These are phyloP conservation scores for Alloascoidea africana DNA, from an alignment of 805 yeast species.

Conservation along the genomic window DNA sequence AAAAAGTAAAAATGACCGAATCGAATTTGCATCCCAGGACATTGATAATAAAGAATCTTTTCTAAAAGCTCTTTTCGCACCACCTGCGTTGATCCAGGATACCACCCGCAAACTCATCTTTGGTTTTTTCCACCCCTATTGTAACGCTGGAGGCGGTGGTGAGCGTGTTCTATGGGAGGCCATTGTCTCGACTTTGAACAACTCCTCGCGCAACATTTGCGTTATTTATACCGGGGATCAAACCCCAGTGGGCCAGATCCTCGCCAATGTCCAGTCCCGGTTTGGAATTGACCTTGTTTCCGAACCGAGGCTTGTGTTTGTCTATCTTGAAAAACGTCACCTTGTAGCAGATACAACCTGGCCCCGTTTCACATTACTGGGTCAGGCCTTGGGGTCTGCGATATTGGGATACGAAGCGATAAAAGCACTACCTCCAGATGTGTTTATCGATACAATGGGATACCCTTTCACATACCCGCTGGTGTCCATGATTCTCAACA, in stretches of 20 bases:
- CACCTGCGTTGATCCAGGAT: slow-evolving; percentile 14
- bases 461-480: slow-evolving; percentile 76
- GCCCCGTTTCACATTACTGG: slow-evolving; percentile 68
- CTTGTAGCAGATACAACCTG: slow-evolving; percentile 59
- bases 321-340: slow-evolving; percentile 39
- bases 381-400: slow-evolving; percentile 77
- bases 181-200: slow-evolving; percentile 47
- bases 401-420: slow-evolving; percentile 59
- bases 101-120: slow-evolving; percentile 29
- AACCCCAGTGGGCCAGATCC: slow-evolving; percentile 16
- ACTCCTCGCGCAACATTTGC: slow-evolving; percentile 34
- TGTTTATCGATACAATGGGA: slow-evolving; percentile 93
- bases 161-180: slow-evolving; percentile 96
- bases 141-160: slow-evolving; percentile 97
- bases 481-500: slow-evolving; percentile 34
- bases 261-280: slow-evolving; percentile 30
- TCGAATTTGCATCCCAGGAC: not conserved
- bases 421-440: slow-evolving; percentile 57
- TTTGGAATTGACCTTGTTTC: slow-evolving; percentile 35
- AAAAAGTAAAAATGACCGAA: not conserved
- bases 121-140: slow-evolving; percentile 93
- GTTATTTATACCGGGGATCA: slow-evolving; percentile 61
- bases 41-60: not conserved
- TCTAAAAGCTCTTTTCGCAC: slow-evolving; percentile 16
- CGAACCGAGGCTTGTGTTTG: slow-evolving; percentile 44